Evolutionary conservation across 805 yeast species (phyloP).

Genomic region (Metschnikowia gelsemii): DNA sequence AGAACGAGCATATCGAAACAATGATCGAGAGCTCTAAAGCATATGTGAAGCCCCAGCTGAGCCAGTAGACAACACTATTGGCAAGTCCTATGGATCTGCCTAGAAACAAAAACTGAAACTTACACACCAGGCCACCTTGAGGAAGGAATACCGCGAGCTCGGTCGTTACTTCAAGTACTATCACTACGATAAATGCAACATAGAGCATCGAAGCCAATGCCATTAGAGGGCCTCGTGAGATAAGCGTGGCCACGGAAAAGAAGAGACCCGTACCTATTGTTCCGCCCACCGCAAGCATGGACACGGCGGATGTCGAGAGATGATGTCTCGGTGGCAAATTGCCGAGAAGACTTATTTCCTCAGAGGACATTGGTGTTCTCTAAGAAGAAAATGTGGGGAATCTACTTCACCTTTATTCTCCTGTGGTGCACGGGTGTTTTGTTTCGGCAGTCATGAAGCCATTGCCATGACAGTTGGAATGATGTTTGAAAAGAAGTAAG

Average conservation of each 20-base stretch:
- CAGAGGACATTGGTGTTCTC: too few species aligned
- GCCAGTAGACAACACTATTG: conserved; percentile 25
- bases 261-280: conserved; percentile 28
- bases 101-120: conserved; percentile 21
- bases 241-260: conserved; percentile 17
- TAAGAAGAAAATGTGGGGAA: too few species aligned
- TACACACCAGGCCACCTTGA: conserved; percentile 23
- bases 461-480: too few species aligned
- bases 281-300: conserved; percentile 27
- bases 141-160: conserved; percentile 24
- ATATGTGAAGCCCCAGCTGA: conserved; percentile 28
- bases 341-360: neutral
- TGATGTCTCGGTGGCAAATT: neutral
- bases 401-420: too few species aligned
- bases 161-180: conserved; percentile 22
- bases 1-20: conserved; percentile 17
- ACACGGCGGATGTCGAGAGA: conserved; percentile 14
- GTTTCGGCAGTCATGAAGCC: too few species aligned
- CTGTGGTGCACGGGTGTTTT: too few species aligned
- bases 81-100: conserved; percentile 21
- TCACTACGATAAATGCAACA: conserved; percentile 22
- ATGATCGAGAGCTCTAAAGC: conserved; percentile 25
- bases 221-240: conserved; percentile 22
- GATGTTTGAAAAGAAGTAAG: too few species aligned
- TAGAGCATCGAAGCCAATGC: conserved; percentile 22